Evolutionary conservation across 73 alveolate genomes (phyloP), one percentile per base, ranked within the genome.

Genomic region (Effrenium voratum): DNA sequence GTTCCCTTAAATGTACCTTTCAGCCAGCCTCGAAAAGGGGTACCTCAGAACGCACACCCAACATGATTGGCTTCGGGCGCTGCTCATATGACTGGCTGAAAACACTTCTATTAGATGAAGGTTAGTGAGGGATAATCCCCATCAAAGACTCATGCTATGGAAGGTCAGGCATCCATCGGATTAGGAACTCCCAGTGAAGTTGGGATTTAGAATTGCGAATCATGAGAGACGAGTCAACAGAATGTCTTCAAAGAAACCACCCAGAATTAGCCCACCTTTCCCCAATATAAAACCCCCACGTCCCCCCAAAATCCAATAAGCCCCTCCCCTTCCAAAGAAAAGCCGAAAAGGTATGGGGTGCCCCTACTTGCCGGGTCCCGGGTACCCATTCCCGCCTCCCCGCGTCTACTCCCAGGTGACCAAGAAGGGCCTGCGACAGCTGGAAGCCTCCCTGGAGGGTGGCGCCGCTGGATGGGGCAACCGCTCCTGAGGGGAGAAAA

Each of bases 391-490:
- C 63, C 19, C 8, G 63, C 63, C 26, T 12, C 63, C 26, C 19
- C 63, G 63, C 19, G 63, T 12, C 63, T 8, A 12, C 63, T 52
- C 63, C 8, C 81, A 82, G 50, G 34, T 82, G 50, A n/a, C 52
- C n/a, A 47, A 30, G 38, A 72, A 60, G 15, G 92, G 92, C 52
- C 36, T 82, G 26, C 73, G 92, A 15, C 92, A 82, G 49, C 36
- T 82, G 52, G 50, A 41, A 15, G 26, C 38, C 26, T 72, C 92
- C 16, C 36, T 82, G 92, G 52, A 82, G 50, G 92, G 49, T 19
- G 92, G 92, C 2, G 92, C 92, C 19, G 92, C 92, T 16, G 92
- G 92, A n/a, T n/a, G n/a, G n/a, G n/a, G n/a, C n/a, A n/a, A n/a
- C n/a, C n/a, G n/a, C n/a, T n/a, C n/a, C n/a, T n/a, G n/a, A n/a